Percentiles rank a stretch among this genome's conserved stretches.
Conservation (phyloP, 2,329 filamentous ascomycete species). For the Orbilia blumenaviensis region DNA sequence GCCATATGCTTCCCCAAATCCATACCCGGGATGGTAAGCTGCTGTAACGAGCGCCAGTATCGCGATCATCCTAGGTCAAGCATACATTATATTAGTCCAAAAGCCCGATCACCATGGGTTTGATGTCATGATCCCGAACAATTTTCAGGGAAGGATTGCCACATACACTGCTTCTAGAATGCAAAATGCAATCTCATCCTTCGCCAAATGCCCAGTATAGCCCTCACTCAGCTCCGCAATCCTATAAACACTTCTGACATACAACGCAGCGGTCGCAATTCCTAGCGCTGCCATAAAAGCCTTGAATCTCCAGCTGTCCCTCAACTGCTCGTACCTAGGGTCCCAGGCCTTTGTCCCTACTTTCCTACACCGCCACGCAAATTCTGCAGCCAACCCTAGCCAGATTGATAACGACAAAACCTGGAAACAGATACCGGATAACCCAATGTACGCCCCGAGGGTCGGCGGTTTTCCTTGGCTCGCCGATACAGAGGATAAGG, state of each 20-base stretch:
- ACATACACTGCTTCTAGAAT: slow-evolving; percentile 66
- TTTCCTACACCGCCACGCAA: slow-evolving; percentile 27
- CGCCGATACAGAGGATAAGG: slow-evolving; percentile 63
- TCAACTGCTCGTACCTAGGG: slow-evolving; percentile 19
- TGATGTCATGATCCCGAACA: not conserved
- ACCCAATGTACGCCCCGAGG: slow-evolving; percentile 66
- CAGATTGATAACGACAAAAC: slow-evolving; percentile 69
- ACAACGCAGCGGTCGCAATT: slow-evolving; percentile 70
- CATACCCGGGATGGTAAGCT: slow-evolving; percentile 63
- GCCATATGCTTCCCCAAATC: slow-evolving; percentile 54
- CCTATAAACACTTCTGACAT: slow-evolving; percentile 70
- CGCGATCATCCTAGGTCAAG: slow-evolving; percentile 62
- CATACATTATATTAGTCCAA: not conserved
- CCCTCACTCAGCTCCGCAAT: slow-evolving; percentile 72
- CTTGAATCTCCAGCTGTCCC: slow-evolving; percentile 21
- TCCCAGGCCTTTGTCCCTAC: slow-evolving; percentile 22
- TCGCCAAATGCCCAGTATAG: slow-evolving; percentile 70
- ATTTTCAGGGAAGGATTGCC: not conserved
- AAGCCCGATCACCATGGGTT: not conserved
- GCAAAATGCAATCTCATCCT: slow-evolving; percentile 67
- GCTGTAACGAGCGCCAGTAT: slow-evolving; percentile 64
- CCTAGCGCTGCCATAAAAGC: slow-evolving; percentile 67
- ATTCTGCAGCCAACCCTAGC: slow-evolving; percentile 69
- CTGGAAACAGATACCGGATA: slow-evolving; percentile 71
- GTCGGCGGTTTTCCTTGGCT: slow-evolving; percentile 27